phyloP scores from a whole-genome alignment of 2,329 filamentous ascomycete species.

The Neocucurbitaria cava region DNA sequence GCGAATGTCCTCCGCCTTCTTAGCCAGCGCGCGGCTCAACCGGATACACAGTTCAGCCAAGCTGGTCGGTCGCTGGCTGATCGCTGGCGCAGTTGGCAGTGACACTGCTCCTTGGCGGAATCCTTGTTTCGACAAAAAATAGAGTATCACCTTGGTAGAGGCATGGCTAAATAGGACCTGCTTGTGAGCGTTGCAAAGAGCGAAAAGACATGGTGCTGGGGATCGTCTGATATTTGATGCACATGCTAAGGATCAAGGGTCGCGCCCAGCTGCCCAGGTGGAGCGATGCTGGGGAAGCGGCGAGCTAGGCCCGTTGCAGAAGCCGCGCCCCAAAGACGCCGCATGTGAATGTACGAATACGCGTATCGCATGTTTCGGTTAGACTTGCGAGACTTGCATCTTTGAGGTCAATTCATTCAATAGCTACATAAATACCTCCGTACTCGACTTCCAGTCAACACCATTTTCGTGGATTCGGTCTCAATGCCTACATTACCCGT shows the following conservation, averaged over 20 bases:
- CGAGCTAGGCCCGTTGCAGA: constrained; percentile 9
- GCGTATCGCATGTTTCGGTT: background rate
- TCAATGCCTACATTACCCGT: too few relatives aligned
- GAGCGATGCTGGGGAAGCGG: background rate
- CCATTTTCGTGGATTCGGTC: too few relatives aligned
- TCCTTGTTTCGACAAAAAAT: constrained; percentile 14
- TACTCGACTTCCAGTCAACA: too few relatives aligned
- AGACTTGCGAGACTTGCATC: background rate
- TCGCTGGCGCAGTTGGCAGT: constrained; percentile 13
- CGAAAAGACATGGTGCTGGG: constrained; percentile 10
- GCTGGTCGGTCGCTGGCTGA: constrained; percentile 9
- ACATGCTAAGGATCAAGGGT: background rate
- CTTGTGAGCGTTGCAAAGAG: constrained; percentile 1
- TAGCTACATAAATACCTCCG: too few relatives aligned
- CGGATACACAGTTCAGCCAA: constrained; percentile 20
- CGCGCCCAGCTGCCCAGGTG: background rate
- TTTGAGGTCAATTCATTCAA: background rate
- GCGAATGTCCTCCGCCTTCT: background rate
- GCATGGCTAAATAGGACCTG: constrained; percentile 7
- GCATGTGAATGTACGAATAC: constrained; percentile 2
- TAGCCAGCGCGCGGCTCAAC: constrained; percentile 10
- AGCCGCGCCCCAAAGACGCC: constrained; percentile 3
- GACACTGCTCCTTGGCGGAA: constrained; percentile 19
- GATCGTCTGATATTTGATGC: constrained; percentile 8
- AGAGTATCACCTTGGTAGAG: constrained; percentile 4